Percentiles rank a stretch among this genome's conserved stretches.
phyloP scores from a whole-genome alignment of 495 filamentous ascomycete genomes.

The Parachaetomium inaequale region DNA sequence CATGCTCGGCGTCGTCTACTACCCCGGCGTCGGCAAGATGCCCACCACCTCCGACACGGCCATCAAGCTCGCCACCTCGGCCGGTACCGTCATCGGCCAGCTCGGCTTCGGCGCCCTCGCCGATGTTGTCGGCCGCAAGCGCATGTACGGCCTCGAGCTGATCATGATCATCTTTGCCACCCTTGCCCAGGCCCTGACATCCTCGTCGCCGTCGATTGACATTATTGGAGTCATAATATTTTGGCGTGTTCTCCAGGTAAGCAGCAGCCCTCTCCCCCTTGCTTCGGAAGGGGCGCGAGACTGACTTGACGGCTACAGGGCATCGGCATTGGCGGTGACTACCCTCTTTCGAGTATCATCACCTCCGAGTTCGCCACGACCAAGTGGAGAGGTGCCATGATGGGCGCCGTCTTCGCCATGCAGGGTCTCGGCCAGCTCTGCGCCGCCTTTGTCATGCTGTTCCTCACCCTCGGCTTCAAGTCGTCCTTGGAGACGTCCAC shows the following conservation, averaged over 20 bases:
- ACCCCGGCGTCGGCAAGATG: constrained; percentile 51
- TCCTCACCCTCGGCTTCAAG: constrained; percentile 70
- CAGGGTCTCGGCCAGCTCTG: constrained; percentile 74
- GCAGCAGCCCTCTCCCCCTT: constrained; percentile 14
- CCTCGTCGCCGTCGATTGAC: constrained; percentile 62
- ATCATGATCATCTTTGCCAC: constrained; percentile 86
- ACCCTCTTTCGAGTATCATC: constrained; percentile 80
- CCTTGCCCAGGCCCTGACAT: constrained; percentile 69
- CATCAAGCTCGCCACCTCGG: constrained; percentile 86
- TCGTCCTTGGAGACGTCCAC: constrained; percentile 55
- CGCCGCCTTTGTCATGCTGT: constrained; percentile 66
- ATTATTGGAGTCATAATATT: constrained; percentile 78
- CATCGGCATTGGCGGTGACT: constrained; percentile 81
- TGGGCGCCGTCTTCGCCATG: constrained; percentile 83
- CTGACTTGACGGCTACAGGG: constrained; percentile 35
- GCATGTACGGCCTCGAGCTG: constrained; percentile 84
- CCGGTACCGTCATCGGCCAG: constrained; percentile 82
- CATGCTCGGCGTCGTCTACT: constrained; percentile 77
- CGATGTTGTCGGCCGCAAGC: constrained; percentile 73
- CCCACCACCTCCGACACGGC: constrained; percentile 67
- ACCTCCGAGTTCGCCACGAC: constrained; percentile 77
- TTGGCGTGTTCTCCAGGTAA: constrained; percentile 80
- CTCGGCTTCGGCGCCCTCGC: constrained; percentile 76
- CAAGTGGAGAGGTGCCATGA: constrained; percentile 75
- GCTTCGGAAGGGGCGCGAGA: not conserved